These are phyloP conservation scores for Bigelowiella natans DNA, from an alignment of 78 protist genomes.

Conservation along the genomic window DNA sequence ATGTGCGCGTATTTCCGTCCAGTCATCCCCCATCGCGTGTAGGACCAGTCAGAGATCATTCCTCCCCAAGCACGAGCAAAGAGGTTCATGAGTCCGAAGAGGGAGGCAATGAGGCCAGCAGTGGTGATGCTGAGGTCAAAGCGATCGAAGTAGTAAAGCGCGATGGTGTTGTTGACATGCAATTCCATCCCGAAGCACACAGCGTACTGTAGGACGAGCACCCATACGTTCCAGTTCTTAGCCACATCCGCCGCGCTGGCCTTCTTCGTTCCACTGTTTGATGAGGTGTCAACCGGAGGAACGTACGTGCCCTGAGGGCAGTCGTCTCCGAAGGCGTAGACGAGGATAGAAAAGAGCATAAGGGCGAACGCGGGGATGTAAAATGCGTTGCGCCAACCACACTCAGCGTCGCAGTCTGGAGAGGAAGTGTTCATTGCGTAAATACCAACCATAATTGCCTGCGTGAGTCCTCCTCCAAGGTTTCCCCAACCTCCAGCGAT, in stretches of 20 bases:
- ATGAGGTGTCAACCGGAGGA: no score
- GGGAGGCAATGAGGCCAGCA: not conserved
- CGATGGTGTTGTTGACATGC: not conserved
- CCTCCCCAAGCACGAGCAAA: conserved; percentile 18
- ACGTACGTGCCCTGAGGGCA: no score
- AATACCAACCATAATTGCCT: not conserved
- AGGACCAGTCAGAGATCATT: not conserved
- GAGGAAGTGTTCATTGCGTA: not conserved
- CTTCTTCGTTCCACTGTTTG: no score
- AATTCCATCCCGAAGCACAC: conserved; percentile 18
- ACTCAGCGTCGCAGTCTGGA: not conserved
- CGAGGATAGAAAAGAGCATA: not conserved
- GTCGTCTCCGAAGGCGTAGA: not conserved
- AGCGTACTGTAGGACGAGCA: no score
- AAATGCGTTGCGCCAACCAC: not conserved
- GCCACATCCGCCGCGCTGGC: no score
- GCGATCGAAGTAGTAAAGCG: not conserved
- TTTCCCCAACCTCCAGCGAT: conserved; percentile 19
- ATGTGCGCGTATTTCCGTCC: not conserved
- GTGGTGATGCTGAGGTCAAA: not conserved
- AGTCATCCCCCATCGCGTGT: not conserved
- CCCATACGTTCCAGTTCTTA: no score
- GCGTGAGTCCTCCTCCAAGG: conserved; percentile 8
- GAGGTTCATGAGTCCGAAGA: conserved; percentile 10
- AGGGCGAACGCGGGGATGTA: not conserved